Evolutionary conservation across 2,329 filamentous ascomycete species (phyloP).

Genomic region (Colletotrichum orchidophilum): DNA sequence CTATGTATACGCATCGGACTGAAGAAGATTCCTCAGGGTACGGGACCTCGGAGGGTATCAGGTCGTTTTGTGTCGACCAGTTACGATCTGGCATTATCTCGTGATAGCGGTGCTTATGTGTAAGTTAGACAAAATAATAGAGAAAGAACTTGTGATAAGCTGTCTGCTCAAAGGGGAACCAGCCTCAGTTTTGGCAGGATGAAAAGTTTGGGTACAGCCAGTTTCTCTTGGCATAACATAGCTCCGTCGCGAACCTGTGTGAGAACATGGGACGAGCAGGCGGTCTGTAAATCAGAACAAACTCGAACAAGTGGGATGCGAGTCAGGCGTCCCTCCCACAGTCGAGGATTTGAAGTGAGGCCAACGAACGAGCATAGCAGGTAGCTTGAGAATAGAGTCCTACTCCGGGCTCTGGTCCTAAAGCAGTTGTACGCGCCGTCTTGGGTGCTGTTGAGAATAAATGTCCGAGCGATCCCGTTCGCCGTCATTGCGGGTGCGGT

Average conservation of each 20-base stretch:
- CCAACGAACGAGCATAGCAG: not conserved
- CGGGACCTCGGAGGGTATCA: not conserved
- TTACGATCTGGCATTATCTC: not conserved
- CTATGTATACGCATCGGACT: slow-evolving; percentile 48
- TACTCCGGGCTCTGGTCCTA: not conserved
- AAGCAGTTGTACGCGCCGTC: not conserved
- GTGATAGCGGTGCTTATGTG: not conserved
- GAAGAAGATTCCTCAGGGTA: not conserved
- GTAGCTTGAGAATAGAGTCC: not conserved
- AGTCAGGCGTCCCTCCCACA: not conserved
- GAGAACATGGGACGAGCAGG: not conserved
- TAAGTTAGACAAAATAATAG: not conserved
- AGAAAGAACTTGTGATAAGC: not conserved
- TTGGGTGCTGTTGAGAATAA: not conserved
- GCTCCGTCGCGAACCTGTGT: not conserved
- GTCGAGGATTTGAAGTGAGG: not conserved
- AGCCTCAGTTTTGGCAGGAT: not conserved
- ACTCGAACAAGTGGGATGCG: not conserved
- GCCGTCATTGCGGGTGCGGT: not conserved
- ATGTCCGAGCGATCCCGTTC: not conserved
- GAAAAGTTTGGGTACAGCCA: not conserved
- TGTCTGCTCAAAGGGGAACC: not conserved
- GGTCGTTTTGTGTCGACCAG: no score
- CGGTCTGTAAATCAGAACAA: not conserved
- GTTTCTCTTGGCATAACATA: not conserved